phyloP scores from a whole-genome alignment of 2,329 filamentous ascomycete genomes.

The Didymella glomerata region DNA sequence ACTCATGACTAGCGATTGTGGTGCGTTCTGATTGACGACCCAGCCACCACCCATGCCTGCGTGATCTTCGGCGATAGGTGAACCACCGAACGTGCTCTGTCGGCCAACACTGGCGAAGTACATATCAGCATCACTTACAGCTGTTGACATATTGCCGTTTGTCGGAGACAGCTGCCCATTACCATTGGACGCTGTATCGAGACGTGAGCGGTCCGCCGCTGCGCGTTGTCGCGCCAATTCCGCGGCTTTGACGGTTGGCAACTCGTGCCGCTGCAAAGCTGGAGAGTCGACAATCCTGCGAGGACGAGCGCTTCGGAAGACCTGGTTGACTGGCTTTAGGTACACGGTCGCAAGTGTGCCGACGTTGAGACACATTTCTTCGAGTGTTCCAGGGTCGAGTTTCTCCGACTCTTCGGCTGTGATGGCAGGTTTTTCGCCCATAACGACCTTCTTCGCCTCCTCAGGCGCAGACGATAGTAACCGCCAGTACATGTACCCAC shows the following conservation, averaged over 20 bases:
- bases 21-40: slow-evolving; percentile 50
- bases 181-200: slow-evolving; percentile 40
- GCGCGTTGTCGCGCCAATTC: slow-evolving; percentile 45
- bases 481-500: slow-evolving; percentile 99
- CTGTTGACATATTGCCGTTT: slow-evolving; percentile 67
- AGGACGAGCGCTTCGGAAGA: slow-evolving; percentile 88
- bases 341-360: slow-evolving; percentile 97
- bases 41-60: slow-evolving; percentile 43
- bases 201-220: slow-evolving; percentile 39
- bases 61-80: slow-evolving; percentile 43
- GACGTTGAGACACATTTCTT: slow-evolving; percentile 97
- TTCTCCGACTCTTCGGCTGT: slow-evolving; percentile 91
- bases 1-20: slow-evolving; percentile 43
- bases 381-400: slow-evolving; percentile 86
- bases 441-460: slow-evolving; percentile 85
- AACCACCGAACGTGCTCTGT: slow-evolving; percentile 49
- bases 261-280: slow-evolving; percentile 77
- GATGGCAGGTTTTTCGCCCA: slow-evolving; percentile 97
- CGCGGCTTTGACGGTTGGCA: slow-evolving; percentile 65
- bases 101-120: slow-evolving; percentile 75
- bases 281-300: slow-evolving; percentile 82
- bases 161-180: slow-evolving; percentile 33
- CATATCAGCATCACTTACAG: slow-evolving; percentile 84
- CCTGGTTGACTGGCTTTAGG: slow-evolving; percentile 95
- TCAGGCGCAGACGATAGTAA: slow-evolving; percentile 90